These are phyloP conservation scores for Phycomyces blakesleeanus DNA, from an alignment of 192 early-diverging fungal species.

Conservation along the genomic window DNA sequence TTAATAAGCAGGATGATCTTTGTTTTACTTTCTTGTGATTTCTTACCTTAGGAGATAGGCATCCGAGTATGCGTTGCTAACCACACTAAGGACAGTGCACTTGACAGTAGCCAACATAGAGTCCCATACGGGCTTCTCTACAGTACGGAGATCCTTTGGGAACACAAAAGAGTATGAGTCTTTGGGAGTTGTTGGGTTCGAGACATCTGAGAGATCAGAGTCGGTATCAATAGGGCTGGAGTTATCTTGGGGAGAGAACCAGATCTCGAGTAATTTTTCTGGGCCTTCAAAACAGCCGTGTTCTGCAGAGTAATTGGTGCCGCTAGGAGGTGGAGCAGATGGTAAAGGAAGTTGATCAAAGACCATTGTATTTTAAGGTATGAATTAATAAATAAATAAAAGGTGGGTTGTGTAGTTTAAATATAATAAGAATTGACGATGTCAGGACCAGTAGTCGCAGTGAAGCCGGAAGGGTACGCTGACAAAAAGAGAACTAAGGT, in stretches of 20 bases:
- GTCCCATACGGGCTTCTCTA: slow-evolving; percentile 80
- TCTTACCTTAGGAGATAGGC: slow-evolving; percentile 84
- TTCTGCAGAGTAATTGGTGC: slow-evolving; percentile 36
- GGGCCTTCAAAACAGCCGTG: slow-evolving; percentile 87
- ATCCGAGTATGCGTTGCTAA: slow-evolving; percentile 79
- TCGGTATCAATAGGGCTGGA: slow-evolving; percentile 26
- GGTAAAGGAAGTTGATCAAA: slow-evolving; percentile 11
- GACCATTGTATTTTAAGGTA: neutral
- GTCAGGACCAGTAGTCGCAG: neutral
- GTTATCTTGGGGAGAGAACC: slow-evolving; percentile 64
- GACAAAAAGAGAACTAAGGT: slow-evolving; percentile 1
- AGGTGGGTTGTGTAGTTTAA: neutral
- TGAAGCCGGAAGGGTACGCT: neutral
- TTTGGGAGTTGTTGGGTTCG: slow-evolving; percentile 12
- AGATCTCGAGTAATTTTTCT: slow-evolving; percentile 97
- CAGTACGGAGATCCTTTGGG: slow-evolving; percentile 46
- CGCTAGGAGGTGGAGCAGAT: slow-evolving; percentile 16
- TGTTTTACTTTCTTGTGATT: slow-evolving; percentile 1
- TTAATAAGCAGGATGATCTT: neutral
- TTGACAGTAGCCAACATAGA: slow-evolving; percentile 92
- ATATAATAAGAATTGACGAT: slow-evolving; percentile 1
- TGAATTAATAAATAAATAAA: neutral
- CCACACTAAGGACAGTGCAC: slow-evolving; percentile 86
- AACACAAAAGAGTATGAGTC: slow-evolving; percentile 13
- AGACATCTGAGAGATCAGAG: slow-evolving; percentile 25